Evolutionary conservation across 1,139 yeast species (phyloP).

Genomic region (Suhomyces taliae): DNA sequence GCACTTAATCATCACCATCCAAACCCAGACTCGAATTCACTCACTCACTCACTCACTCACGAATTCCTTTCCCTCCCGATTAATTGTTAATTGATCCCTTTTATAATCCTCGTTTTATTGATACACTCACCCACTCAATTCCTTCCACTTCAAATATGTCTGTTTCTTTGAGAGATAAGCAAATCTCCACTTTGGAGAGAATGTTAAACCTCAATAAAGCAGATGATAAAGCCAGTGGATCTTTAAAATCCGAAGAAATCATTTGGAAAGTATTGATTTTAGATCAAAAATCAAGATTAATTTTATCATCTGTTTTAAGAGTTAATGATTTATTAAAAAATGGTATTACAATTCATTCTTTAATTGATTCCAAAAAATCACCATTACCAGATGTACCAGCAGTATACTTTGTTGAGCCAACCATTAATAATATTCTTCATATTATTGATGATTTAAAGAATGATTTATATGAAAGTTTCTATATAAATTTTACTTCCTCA

Average conservation of each 20-base stretch:
- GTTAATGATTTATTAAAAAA: slow-evolving; percentile 86
- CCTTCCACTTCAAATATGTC: neutral
- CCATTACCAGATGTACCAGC: slow-evolving; percentile 93
- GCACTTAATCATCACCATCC: neutral
- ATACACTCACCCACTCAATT: neutral
- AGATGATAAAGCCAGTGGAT: slow-evolving; percentile 49
- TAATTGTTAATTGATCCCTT: neutral
- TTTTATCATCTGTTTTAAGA: slow-evolving; percentile 83
- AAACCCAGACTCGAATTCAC: neutral
- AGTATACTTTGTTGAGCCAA: slow-evolving; percentile 87
- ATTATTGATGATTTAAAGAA: slow-evolving; percentile 71
- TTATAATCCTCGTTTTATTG: no score
- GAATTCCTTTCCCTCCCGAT: neutral
- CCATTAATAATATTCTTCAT: slow-evolving; percentile 64
- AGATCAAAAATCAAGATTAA: slow-evolving; percentile 78
- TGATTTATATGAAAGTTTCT: slow-evolving; percentile 76
- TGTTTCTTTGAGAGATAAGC: slow-evolving; percentile 31
- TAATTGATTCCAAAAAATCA: slow-evolving; percentile 67
- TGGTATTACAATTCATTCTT: slow-evolving; percentile 87
- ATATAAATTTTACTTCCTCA: slow-evolving; percentile 83
- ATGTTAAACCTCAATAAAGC: slow-evolving; percentile 78
- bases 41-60: neutral
- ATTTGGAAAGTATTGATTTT: slow-evolving; percentile 93
- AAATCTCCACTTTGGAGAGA: slow-evolving; percentile 62
- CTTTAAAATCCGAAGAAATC: slow-evolving; percentile 55